Conservation (phyloP, 768 basidiomycete species). For the Inosperma sp. region DNA sequence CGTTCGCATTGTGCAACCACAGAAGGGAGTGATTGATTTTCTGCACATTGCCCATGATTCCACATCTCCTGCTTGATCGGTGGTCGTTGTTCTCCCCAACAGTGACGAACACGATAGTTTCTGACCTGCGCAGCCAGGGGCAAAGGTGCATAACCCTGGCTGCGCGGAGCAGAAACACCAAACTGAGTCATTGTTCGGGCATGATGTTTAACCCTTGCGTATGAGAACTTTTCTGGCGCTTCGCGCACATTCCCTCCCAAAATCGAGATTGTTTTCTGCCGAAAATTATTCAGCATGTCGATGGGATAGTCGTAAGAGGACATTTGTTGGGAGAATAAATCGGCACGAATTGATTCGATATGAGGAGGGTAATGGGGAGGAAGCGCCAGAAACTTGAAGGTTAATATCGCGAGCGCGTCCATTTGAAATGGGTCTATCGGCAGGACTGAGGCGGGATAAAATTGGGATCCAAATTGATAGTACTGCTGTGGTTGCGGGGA, state of each 20-base stretch:
- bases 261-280: not conserved
- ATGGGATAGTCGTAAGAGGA: not conserved
- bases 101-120: constrained; percentile 4
- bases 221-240: not conserved
- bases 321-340: not conserved
- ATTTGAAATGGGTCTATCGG: not conserved
- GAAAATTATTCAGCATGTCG: not conserved
- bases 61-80: constrained; percentile 2
- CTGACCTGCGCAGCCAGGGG: not conserved
- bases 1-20: constrained; percentile 8
- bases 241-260: not conserved
- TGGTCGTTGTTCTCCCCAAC: constrained; percentile 1
- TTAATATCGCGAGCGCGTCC: not conserved
- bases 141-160: not conserved
- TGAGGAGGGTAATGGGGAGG: not conserved
- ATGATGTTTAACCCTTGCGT: not conserved
- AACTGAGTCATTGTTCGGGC: not conserved
- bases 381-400: not conserved
- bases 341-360: not conserved
- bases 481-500: not conserved
- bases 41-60: constrained; percentile 9
- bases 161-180: not conserved
- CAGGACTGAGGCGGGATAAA: not conserved
- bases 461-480: not conserved
- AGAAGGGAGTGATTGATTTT: constrained; percentile 6